Base-by-base conservation (phyloP, 2,329 filamentous ascomycete genomes). In the Cyphellophora europaea region DNA sequence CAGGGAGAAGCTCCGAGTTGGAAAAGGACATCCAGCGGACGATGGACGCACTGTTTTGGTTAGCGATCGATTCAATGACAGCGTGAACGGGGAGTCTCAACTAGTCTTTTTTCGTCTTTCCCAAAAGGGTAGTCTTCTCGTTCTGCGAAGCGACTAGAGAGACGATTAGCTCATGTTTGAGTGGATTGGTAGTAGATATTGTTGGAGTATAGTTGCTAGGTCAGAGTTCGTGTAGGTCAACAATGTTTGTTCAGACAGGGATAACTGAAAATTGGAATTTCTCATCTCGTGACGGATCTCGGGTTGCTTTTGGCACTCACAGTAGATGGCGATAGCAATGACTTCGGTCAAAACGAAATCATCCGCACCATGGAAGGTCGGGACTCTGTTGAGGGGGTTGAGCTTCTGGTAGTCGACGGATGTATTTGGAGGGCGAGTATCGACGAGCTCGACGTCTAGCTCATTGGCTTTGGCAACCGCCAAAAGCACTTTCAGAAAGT, bases 11-110 rank as follows among this genome's bases (percentile, higher is more conserved):
- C 72, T 98, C 89, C 42, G 67, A 62, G 79, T 96, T 98, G 77
- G 82, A 83, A 69, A 80, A 96, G 49, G 89, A 96, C 81, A 95
- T 79, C 91, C 91, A 98, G 68, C 83, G 85, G 61, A 98, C 74
- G 66, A 98, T 98, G 52, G 88, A 88, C 54, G 91, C 91, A 67
- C 96, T 89, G 79, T 98, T 91, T 74, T 98, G 89, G 82, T 98
- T 16, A 15, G n/a, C 5, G n/a, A n/a, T n/a, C n/a, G n/a, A n/a
- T n/a, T n/a, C n/a, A n/a, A n/a, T n/a, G n/a, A n/a, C n/a, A n/a
- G n/a, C n/a, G n/a, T n/a, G n/a, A n/a, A n/a, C n/a, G n/a, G n/a
- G n/a, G n/a, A n/a, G n/a, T n/a, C n/a, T n/a, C n/a, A n/a, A n/a
- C n/a, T 25, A 25, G 30, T 19, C 12, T 19, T 32, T 32, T 13